Evolutionary conservation across 2,329 filamentous ascomycete genomes (phyloP).

Genomic region (Fusarium sublunatum): DNA sequence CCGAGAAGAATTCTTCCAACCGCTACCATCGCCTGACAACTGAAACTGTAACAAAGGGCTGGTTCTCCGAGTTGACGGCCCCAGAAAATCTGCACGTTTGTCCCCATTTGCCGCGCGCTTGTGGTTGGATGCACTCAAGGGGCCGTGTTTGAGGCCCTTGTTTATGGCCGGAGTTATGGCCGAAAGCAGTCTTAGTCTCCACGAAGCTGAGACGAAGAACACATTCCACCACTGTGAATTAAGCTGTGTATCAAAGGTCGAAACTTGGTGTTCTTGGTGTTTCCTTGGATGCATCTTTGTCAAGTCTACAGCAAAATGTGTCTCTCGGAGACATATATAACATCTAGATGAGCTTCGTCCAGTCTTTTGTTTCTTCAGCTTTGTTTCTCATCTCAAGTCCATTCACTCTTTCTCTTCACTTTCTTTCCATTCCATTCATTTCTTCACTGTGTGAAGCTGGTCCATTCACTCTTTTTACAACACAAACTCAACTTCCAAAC

Average conservation of each 20-base stretch:
- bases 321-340: constrained; percentile 27
- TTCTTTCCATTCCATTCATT: constrained; percentile 37
- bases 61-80: background rate
- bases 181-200: constrained; percentile 29
- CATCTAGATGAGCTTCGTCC: background rate
- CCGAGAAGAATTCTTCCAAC: background rate
- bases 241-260: constrained; percentile 10
- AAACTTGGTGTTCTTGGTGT: constrained; percentile 8
- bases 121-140: constrained; percentile 1
- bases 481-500: background rate
- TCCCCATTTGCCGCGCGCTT: constrained; percentile 31
- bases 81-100: background rate
- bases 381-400: constrained; percentile 28
- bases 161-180: constrained; percentile 25
- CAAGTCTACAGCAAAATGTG: background rate
- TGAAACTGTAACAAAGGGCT: constrained; percentile 12
- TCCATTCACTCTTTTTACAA: constrained; percentile 32
- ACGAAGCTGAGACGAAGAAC: constrained; percentile 36
- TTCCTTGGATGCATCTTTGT: background rate
- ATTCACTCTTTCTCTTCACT: constrained; percentile 24
- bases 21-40: background rate
- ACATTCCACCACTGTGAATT: constrained; percentile 43
- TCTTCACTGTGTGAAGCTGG: constrained; percentile 49
- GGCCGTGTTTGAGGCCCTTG: constrained; percentile 18
- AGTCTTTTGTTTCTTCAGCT: constrained; percentile 26